Evolutionary conservation across 495 filamentous ascomycete species (phyloP), one percentile per base, ranked within the genome.

Genomic region (Aspergillus funiculosus): DNA sequence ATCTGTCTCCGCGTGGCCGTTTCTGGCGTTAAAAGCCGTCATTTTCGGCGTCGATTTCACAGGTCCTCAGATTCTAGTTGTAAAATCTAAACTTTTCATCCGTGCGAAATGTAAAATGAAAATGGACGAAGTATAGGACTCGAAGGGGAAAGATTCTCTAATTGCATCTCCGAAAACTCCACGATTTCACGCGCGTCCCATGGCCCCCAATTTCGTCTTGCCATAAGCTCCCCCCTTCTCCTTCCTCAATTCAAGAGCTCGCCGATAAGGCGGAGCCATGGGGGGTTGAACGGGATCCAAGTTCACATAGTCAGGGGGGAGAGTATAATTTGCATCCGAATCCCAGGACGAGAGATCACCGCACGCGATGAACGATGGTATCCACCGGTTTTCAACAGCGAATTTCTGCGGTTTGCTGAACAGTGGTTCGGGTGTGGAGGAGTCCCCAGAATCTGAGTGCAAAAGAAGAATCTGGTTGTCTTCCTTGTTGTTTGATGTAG

Each of bases 251-350:
- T 98, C 92, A 46, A 98, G 69, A 3, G 94, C 92, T 11, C 80
- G 77, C 61, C 89, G 89, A 50, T 98, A 98, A 0, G 92, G 94
- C 1, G 92, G 92, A 6, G 94, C 94, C 7, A 89, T 97, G 5
- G 92, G 92, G 5, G 90, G 91, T 51, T 96, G 92, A n/a, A 98
- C 77, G 0, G 92, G 92, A 60, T 95, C 90, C 24, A 96, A 78
- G 41, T 80, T 87, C 29, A 86, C 76, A 54, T 89, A 76, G 40
- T 80, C 78, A 32, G 80, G 75, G 1, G 92, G 89, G 7, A 98
- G 71, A 48, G 82, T 75, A 66, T 96, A 95, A 1, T 88, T 87
- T 14, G 92, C 92, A 73, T 98, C 92, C 0, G 90, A 85, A 63
- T 98, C 92, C 70, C 83, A 96, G 5, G 86, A 81, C 3, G 87